Base-by-base conservation (phyloP, 768 basidiomycete genomes). In the Kwoniella heveanensis region DNA sequence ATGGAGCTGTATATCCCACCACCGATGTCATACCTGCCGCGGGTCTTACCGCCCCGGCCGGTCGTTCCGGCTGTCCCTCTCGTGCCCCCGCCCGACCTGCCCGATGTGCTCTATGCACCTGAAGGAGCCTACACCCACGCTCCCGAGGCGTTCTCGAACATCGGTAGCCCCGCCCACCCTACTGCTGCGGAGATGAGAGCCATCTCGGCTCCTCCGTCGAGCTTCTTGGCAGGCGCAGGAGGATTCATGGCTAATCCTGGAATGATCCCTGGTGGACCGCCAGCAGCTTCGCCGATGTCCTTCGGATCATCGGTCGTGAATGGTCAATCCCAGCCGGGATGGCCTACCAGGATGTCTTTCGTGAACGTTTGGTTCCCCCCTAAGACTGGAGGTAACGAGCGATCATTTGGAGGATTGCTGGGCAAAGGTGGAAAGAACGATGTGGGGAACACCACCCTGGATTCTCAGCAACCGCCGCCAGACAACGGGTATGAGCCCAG, bases 1-100 rank as follows among this genome's bases (percentile, higher is more conserved):
- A 73, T 75, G 71, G 71, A 74, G 64, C 67, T 74, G 25, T 77
- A 77, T 64, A 71, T 77, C 54, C 76, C 76, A 3, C 71, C 76
- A 24, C 71, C 76, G 9, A 54, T 66, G 29, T 46, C 53, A 2
- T 74, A 68, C 65, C 60, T 74, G 21, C 73, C 73, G 22, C 70
- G 70, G 30, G 52, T 70, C 6, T 67, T 69, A 10, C 74, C 74
- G 13, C 74, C 74, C 10, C 57, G 65, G 57, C 74, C 74, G 1
- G 66, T 73, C 22, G 73, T 73, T 3, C 76, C 76, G 3, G 66
- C 71, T 12, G 71, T 74, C 19, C 76, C 76, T 26, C 22, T 75
- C 62, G 71, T 78, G 51, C 74, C 77, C 19, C 54, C 71, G 13
- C 68, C 70, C 30, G 71, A 70, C 21, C 65, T 76, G 4, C 74